Conservation (phyloP, 2,329 filamentous ascomycete genomes). For the Pezicula rhizophila region DNA sequence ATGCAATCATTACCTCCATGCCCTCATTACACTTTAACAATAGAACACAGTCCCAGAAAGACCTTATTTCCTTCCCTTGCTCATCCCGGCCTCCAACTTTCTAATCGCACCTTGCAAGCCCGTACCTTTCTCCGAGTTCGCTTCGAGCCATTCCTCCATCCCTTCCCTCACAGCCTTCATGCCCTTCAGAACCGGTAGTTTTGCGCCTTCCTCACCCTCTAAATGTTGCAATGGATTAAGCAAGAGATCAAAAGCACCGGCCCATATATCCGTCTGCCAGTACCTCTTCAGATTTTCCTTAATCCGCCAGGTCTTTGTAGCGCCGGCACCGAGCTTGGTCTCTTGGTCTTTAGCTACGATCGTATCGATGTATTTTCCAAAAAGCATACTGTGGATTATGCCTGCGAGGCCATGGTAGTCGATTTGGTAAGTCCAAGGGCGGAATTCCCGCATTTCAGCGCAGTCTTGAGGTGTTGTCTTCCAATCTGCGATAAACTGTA, state of each 20-base stretch:
- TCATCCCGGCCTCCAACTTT: conserved; percentile 44
- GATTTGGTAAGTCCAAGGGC: conserved; percentile 96
- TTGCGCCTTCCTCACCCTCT: conserved; percentile 57
- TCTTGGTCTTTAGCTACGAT: conserved; percentile 40
- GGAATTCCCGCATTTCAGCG: conserved; percentile 87
- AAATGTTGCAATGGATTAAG: conserved; percentile 71
- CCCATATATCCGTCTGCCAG: conserved; percentile 94
- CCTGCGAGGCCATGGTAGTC: conserved; percentile 93
- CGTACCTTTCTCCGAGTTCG: conserved; percentile 75
- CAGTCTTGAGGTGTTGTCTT: conserved; percentile 83
- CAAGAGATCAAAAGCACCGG: conserved; percentile 72
- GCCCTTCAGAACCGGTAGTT: conserved; percentile 66
- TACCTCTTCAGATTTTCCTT: conserved; percentile 85
- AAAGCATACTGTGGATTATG: conserved; percentile 80
- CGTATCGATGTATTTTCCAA: conserved; percentile 92
- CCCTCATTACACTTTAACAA: too few species aligned
- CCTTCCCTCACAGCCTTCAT: conserved; percentile 63
- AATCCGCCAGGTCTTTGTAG: conserved; percentile 65
- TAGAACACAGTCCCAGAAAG: too few species aligned
- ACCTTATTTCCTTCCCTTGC: conserved; percentile 16
- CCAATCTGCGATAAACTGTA: conserved; percentile 94
- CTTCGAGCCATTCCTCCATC: conserved; percentile 81
- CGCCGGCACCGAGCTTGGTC: conserved; percentile 48
- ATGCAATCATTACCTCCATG: not conserved
- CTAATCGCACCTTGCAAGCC: conserved; percentile 64